phyloP scores from a whole-genome alignment of 257 asterid species.

The Solanum medicagineum region DNA sequence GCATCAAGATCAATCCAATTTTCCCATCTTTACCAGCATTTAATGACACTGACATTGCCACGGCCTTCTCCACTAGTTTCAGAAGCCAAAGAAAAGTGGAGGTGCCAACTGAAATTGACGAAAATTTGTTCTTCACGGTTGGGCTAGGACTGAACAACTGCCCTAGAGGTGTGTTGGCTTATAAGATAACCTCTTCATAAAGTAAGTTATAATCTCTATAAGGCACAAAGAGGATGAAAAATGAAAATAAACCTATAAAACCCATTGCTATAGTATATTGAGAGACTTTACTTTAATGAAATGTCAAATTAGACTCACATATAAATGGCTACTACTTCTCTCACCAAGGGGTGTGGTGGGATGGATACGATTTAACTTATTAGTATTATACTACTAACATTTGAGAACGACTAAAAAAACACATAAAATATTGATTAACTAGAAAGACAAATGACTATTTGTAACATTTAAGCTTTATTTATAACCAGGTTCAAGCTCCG shows the following conservation, averaged over 20 bases:
- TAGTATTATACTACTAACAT: not conserved
- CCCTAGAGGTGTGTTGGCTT: conserved; percentile 10
- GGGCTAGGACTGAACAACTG: conserved; percentile 59
- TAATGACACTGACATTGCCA: conserved; percentile 67
- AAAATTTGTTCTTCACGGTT: conserved; percentile 54
- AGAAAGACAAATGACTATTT: not conserved
- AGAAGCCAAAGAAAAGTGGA: conserved; percentile 43
- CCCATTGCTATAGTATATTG: not conserved
- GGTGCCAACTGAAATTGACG: conserved; percentile 68
- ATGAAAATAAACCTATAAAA: not conserved
- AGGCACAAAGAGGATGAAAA: not conserved
- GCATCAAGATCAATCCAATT: conserved; percentile 27
- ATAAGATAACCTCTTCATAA: not conserved
- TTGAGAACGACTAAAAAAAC: not conserved
- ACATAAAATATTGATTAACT: not conserved
- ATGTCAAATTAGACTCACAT: not conserved
- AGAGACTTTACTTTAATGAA: not conserved
- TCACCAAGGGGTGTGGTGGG: not conserved
- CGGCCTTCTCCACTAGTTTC: conserved; percentile 54
- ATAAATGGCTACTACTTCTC: not conserved
- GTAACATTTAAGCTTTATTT: not conserved
- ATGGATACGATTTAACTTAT: not conserved
- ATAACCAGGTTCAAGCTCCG: conserved; percentile 17
- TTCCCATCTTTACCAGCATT: conserved; percentile 51
- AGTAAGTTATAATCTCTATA: not conserved